Evolutionary conservation across 2,329 filamentous ascomycete species (phyloP).

Genomic region (Cladosporium sp.): DNA sequence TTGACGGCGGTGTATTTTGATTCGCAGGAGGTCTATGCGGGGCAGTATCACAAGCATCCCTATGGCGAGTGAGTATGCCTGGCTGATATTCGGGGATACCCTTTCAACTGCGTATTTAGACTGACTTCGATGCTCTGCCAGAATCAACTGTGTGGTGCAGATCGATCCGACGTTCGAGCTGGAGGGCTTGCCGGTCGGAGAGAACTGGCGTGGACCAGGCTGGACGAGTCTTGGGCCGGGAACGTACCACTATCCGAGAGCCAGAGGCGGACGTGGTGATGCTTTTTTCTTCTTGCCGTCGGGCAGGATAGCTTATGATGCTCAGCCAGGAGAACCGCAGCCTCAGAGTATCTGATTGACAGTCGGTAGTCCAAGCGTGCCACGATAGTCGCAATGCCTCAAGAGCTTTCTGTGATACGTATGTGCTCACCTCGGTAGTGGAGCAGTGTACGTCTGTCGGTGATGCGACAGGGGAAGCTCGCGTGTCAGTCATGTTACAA

Average conservation of each 20-base stretch:
- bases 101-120: neutral
- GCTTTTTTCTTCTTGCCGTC: conserved; percentile 58
- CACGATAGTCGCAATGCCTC: too few species aligned
- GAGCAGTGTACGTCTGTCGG: too few species aligned
- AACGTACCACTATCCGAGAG: conserved; percentile 59
- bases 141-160: conserved; percentile 37
- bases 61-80: conserved; percentile 27
- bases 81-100: too few species aligned
- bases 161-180: conserved; percentile 53
- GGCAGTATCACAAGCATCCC: conserved; percentile 49
- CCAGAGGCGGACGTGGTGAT: conserved; percentile 51
- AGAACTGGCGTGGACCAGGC: conserved; percentile 52
- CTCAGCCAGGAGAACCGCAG: conserved; percentile 46
- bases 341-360: conserved; percentile 28
- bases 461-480: too few species aligned
- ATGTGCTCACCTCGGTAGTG: too few species aligned
- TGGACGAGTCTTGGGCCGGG: conserved; percentile 58
- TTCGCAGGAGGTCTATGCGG: conserved; percentile 48
- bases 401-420: too few species aligned
- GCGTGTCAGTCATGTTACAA: neutral
- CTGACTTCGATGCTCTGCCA: neutral
- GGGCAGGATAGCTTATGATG: conserved; percentile 54
- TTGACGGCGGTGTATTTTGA: conserved; percentile 61
- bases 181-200: conserved; percentile 49
- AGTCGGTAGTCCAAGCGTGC: neutral